Conservation (phyloP, 306 rosid genomes). For the Acacia acuminata region DNA sequence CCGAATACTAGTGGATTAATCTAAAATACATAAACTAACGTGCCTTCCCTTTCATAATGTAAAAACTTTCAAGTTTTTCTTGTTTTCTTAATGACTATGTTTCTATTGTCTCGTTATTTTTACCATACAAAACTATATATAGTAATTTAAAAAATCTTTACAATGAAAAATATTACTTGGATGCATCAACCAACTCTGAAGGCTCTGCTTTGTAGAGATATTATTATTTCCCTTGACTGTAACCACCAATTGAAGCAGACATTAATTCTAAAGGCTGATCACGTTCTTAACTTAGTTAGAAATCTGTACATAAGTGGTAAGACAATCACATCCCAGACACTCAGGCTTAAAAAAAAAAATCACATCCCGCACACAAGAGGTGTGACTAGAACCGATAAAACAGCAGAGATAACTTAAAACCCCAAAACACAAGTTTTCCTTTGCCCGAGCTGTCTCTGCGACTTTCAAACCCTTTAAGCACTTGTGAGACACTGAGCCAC, state of each 20-base stretch:
- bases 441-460: constrained; percentile 41
- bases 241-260: neutral
- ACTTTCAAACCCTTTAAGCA: constrained; percentile 23
- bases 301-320: constrained; percentile 10
- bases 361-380: neutral
- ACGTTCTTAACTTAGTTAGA: neutral
- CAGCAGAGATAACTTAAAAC: neutral
- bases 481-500: constrained; percentile 22
- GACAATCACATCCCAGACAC: constrained; percentile 3
- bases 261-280: neutral
- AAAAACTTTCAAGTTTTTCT: no score
- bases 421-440: constrained; percentile 25
- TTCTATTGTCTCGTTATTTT: neutral
- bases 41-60: no score
- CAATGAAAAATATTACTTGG: neutral
- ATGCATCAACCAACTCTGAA: neutral
- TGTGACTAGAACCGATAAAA: neutral
- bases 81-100: neutral
- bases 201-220: neutral
- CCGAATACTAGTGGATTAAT: no score
- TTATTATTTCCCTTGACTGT: neutral
- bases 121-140: neutral
- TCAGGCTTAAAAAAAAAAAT: neutral
- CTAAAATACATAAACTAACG: no score
- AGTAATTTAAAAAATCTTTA: neutral